Percentiles rank a stretch among this genome's conserved stretches.
Conservation (phyloP, 768 basidiomycete genomes). For the Lactarius indigo region DNA sequence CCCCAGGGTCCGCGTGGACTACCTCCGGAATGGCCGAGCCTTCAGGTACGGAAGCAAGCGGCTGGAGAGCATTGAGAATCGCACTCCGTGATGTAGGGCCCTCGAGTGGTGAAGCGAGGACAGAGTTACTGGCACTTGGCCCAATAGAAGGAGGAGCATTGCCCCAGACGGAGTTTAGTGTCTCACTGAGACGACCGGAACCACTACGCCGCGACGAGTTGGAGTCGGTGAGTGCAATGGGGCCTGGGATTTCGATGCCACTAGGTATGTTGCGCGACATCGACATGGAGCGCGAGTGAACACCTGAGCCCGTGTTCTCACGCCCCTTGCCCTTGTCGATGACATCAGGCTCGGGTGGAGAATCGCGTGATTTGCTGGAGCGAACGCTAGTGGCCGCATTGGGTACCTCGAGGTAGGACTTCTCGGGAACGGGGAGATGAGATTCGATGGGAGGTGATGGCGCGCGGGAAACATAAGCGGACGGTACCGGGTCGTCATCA, state of each 20-base stretch:
- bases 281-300: slow-evolving; percentile 13
- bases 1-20: slow-evolving; percentile 1
- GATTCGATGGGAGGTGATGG: slow-evolving; percentile 41
- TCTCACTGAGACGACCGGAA: slow-evolving; percentile 39
- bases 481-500: slow-evolving; percentile 38
- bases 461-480: slow-evolving; percentile 50
- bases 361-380: slow-evolving; percentile 26
- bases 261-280: slow-evolving; percentile 26
- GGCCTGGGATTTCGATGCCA: slow-evolving; percentile 35
- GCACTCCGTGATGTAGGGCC: slow-evolving; percentile 30
- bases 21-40: slow-evolving; percentile 22
- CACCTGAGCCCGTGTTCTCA: slow-evolving; percentile 22
- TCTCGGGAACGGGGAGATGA: slow-evolving; percentile 29
- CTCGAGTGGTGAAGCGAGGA: slow-evolving; percentile 29
- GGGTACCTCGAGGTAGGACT: slow-evolving; percentile 30
- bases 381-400: slow-evolving; percentile 17
- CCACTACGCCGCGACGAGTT: slow-evolving; percentile 38
- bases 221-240: slow-evolving; percentile 31
- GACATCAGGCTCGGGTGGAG: slow-evolving; percentile 23
- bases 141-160: slow-evolving; percentile 16
- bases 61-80: slow-evolving; percentile 29
- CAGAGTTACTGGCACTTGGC: slow-evolving; percentile 20
- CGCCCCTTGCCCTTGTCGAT: slow-evolving; percentile 31
- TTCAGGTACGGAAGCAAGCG: slow-evolving; percentile 24
- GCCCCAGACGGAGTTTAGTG: slow-evolving; percentile 51